A percentile compares a stretch with the other conserved stretches of the same genome.
Conservation (phyloP, 768 basidiomycete genomes). For the Hygrophorus russula region DNA sequence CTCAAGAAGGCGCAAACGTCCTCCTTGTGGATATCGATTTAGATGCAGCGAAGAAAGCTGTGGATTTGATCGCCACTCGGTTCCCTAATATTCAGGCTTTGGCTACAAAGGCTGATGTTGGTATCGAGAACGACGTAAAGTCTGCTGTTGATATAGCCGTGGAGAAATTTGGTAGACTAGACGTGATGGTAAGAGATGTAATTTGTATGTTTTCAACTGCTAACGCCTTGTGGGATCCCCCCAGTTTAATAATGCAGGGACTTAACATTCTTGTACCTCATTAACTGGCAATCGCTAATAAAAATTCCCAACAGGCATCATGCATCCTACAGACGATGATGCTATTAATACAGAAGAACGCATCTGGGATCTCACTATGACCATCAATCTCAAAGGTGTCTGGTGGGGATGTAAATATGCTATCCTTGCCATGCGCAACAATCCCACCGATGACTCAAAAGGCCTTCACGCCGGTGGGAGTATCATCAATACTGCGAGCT, state of each 20-base stretch:
- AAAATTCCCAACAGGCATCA: conserved; percentile 55
- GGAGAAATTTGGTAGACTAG: conserved; percentile 82
- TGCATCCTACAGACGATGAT: conserved; percentile 93
- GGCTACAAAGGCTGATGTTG: conserved; percentile 75
- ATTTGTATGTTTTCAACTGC: background rate
- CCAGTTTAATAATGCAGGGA: conserved; percentile 89
- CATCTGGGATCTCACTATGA: conserved; percentile 92
- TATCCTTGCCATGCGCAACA: conserved; percentile 91
- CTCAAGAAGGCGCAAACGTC: conserved; percentile 87
- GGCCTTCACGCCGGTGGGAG: conserved; percentile 76
- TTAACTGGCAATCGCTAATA: conserved; percentile 3
- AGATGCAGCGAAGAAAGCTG: conserved; percentile 57
- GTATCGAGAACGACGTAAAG: conserved; percentile 81
- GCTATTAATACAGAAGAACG: conserved; percentile 94
- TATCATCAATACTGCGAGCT: conserved; percentile 97
- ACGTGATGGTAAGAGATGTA: conserved; percentile 66
- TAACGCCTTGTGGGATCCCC: conserved; percentile 1
- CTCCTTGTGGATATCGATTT: conserved; percentile 83
- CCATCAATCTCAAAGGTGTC: conserved; percentile 95
- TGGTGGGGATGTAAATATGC: conserved; percentile 99
- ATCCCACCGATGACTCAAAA: conserved; percentile 71
- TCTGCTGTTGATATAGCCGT: conserved; percentile 71
- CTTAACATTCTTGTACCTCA: conserved; percentile 2
- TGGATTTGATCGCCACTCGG: conserved; percentile 47
- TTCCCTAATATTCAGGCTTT: conserved; percentile 62